phyloP scores from a whole-genome alignment of 2,329 filamentous ascomycete species.

The Boeremia exigua region DNA sequence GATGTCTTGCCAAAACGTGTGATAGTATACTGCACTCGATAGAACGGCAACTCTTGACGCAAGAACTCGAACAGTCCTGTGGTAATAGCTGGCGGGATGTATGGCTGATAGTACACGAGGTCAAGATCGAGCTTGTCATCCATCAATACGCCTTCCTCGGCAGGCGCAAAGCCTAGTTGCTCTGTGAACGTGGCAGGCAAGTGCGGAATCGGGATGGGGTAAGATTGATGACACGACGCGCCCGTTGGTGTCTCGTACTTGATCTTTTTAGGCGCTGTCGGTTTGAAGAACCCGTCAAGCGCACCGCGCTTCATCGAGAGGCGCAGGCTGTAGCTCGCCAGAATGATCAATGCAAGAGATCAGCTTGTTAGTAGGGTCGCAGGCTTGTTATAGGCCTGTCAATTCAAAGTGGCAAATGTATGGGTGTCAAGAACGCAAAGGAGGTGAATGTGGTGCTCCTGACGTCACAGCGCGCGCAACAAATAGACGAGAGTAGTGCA shows the following conservation, averaged over 20 bases:
- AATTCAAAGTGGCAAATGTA: too few species aligned
- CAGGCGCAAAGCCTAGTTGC: conserved; percentile 55
- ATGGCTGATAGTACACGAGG: conserved; percentile 77
- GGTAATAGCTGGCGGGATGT: conserved; percentile 64
- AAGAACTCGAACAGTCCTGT: conserved; percentile 73
- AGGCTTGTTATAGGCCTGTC: background rate
- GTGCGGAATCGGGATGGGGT: conserved; percentile 60
- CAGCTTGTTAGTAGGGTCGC: too few species aligned
- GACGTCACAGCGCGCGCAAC: too few species aligned
- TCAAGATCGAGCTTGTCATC: conserved; percentile 74
- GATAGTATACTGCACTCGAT: conserved; percentile 76
- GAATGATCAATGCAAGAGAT: too few species aligned
- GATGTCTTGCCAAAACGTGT: conserved; percentile 69
- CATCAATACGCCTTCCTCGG: conserved; percentile 61
- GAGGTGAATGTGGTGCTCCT: too few species aligned
- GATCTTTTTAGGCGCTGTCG: conserved; percentile 50
- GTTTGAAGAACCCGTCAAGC: conserved; percentile 72
- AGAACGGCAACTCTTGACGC: conserved; percentile 74
- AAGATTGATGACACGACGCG: conserved; percentile 56
- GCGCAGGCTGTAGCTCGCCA: too few species aligned
- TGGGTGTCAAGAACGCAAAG: too few species aligned
- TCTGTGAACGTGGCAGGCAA: conserved; percentile 54
- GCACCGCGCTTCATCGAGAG: conserved; percentile 61
- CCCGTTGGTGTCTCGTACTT: conserved; percentile 40
- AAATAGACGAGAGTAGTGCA: too few species aligned